Conservation (phyloP, 495 filamentous ascomycete species). For the Aspergillus bridgeri region DNA sequence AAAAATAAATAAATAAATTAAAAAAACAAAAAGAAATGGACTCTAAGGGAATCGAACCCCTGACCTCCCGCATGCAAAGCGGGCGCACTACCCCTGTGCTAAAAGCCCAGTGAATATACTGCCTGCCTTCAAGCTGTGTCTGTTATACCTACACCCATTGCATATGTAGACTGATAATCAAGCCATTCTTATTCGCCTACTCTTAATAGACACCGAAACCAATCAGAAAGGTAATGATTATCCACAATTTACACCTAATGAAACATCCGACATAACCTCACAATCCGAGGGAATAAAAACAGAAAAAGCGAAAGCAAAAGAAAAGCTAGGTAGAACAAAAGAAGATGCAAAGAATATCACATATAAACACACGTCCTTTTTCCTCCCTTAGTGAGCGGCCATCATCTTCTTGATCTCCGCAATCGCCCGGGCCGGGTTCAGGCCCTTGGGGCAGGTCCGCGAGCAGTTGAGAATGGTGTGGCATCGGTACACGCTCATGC, state of each 20-base stretch:
- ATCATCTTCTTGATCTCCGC: slow-evolving; percentile 98
- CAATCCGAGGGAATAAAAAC: slow-evolving; percentile 28
- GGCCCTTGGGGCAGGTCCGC: slow-evolving; percentile 92
- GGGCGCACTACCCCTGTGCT: slow-evolving; percentile 23
- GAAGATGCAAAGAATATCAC: slow-evolving; percentile 26
- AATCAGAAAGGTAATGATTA: slow-evolving; percentile 35
- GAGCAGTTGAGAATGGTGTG: slow-evolving; percentile 99
- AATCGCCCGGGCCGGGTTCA: slow-evolving; percentile 93
- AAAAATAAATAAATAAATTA: background rate
- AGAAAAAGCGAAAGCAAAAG: slow-evolving; percentile 1
- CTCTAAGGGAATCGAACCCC: slow-evolving; percentile 26
- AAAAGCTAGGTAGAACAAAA: slow-evolving; percentile 20
- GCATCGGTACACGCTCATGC: slow-evolving; percentile 97
- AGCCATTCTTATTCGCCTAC: no score
- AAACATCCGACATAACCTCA: slow-evolving; percentile 40
- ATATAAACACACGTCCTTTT: slow-evolving; percentile 32
- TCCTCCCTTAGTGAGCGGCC: slow-evolving; percentile 45
- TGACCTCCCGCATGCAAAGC: slow-evolving; percentile 25
- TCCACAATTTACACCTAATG: slow-evolving; percentile 49
- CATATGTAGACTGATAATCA: no score
- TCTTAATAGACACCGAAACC: no score
- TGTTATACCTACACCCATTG: no score
- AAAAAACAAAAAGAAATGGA: slow-evolving; percentile 12
- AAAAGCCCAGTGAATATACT: slow-evolving; percentile 14
- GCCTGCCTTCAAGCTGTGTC: no score